Evolutionary conservation across 1,139 yeast species (phyloP).

Genomic region (Suhomyces maxii): DNA sequence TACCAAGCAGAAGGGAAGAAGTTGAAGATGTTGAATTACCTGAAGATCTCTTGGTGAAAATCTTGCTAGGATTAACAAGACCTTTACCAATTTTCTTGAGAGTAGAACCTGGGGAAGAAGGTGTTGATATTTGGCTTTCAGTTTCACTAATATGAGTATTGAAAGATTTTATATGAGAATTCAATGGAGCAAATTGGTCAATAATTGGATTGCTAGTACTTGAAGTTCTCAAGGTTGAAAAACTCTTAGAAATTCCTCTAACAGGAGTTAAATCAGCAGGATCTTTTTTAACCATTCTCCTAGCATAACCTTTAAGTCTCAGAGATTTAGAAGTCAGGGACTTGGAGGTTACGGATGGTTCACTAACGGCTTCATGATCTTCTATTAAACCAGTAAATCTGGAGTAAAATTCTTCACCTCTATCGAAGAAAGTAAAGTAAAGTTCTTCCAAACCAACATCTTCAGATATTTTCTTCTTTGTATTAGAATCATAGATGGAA

Average conservation of each 20-base stretch:
- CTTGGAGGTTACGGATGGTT: slow-evolving; percentile 9
- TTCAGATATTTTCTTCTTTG: slow-evolving; percentile 18
- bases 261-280: slow-evolving; percentile 1
- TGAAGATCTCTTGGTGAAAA: slow-evolving; percentile 15
- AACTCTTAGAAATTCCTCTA: slow-evolving; percentile 9
- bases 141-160: slow-evolving; percentile 1
- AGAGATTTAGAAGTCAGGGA: slow-evolving; percentile 11
- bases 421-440: slow-evolving; percentile 62
- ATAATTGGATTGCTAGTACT: slow-evolving; percentile 12
- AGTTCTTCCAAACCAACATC: slow-evolving; percentile 66
- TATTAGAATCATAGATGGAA: slow-evolving; percentile 3
- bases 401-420: slow-evolving; percentile 29
- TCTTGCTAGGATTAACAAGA: slow-evolving; percentile 20
- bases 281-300: slow-evolving; percentile 11
- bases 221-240: slow-evolving; percentile 18
- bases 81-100: slow-evolving; percentile 21
- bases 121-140: background rate
- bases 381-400: slow-evolving; percentile 23
- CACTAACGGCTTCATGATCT: slow-evolving; percentile 12
- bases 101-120: slow-evolving; percentile 10
- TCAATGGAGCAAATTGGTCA: slow-evolving; percentile 13
- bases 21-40: background rate
- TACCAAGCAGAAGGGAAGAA: background rate
- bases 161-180: slow-evolving; percentile 6
- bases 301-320: slow-evolving; percentile 16